phyloP scores from a whole-genome alignment of 1,139 yeast genomes.

The Entelexis paramagnoliae region DNA sequence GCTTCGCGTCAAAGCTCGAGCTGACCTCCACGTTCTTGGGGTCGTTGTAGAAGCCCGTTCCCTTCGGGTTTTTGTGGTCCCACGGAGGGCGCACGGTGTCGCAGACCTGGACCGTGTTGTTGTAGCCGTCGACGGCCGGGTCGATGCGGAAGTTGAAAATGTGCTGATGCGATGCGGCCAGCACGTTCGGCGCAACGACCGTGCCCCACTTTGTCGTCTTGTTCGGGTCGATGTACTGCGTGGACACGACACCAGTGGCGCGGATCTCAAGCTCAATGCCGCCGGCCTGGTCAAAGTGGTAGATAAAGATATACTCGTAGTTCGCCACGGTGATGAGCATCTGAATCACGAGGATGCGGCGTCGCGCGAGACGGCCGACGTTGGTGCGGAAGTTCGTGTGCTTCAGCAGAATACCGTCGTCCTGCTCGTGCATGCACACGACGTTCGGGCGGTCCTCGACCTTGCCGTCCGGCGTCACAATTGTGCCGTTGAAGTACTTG shows the following conservation, averaged over 20 bases:
- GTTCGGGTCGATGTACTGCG: conserved; percentile 71
- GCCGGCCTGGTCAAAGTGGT: conserved; percentile 74
- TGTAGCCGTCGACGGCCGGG: conserved; percentile 78
- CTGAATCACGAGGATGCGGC: conserved; percentile 76
- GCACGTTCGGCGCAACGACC: conserved; percentile 70
- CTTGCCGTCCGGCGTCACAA: conserved; percentile 53
- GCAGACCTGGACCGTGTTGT: conserved; percentile 60
- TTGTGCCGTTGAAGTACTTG: conserved; percentile 62
- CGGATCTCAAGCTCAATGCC: conserved; percentile 72
- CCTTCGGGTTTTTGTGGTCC: conserved; percentile 53
- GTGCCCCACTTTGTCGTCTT: conserved; percentile 75
- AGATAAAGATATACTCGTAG: conserved; percentile 72
- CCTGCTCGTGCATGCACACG: conserved; percentile 85
- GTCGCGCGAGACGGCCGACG: conserved; percentile 66
- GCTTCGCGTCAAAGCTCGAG: conserved; percentile 63
- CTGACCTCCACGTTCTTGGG: conserved; percentile 60
- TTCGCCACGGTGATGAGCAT: conserved; percentile 85
- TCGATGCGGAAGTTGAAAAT: conserved; percentile 74
- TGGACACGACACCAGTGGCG: conserved; percentile 67
- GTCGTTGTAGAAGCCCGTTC: conserved; percentile 62
- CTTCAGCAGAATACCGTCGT: conserved; percentile 68
- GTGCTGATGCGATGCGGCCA: conserved; percentile 88
- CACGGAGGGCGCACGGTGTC: conserved; percentile 58
- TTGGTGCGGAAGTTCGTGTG: conserved; percentile 76
- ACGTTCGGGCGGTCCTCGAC: conserved; percentile 60